Conservation (phyloP, 129 eudicot species). For the Apium graveolens region DNA sequence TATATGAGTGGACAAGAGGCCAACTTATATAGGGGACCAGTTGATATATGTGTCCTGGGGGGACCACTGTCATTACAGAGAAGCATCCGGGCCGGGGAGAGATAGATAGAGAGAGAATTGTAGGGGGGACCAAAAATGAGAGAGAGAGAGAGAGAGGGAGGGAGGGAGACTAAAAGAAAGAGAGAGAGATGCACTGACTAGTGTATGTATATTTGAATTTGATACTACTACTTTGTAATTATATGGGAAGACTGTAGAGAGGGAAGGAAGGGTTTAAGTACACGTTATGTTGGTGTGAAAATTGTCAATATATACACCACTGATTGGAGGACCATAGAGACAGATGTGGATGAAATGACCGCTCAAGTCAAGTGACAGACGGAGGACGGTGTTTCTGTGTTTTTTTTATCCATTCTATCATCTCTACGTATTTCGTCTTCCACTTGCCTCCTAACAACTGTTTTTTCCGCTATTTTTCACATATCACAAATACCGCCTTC, state of each 20-base stretch:
- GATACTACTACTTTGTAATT: neutral
- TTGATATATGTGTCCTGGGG: neutral
- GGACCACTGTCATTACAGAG: neutral
- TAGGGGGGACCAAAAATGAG: neutral
- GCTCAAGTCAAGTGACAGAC: neutral
- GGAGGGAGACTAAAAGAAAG: too few relatives aligned
- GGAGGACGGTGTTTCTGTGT: too few relatives aligned
- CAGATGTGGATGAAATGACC: neutral
- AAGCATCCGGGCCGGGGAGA: neutral
- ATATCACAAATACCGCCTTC: too few relatives aligned
- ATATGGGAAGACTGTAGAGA: neutral
- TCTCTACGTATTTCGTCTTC: too few relatives aligned
- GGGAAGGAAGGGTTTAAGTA: neutral
- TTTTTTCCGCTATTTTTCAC: too few relatives aligned
- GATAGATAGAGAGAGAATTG: too few relatives aligned
- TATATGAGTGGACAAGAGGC: neutral
- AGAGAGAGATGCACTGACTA: too few relatives aligned
- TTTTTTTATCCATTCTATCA: too few relatives aligned
- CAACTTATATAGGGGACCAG: constrained; percentile 10
- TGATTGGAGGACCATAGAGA: neutral
- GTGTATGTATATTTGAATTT: too few relatives aligned
- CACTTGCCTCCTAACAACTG: too few relatives aligned
- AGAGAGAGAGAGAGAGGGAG: neutral
- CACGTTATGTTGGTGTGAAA: neutral
- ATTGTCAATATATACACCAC: too few relatives aligned